These are phyloP conservation scores for Graphilbum ipis-grandicollis DNA, from an alignment of 2,329 filamentous ascomycete species.

Conservation along the genomic window DNA sequence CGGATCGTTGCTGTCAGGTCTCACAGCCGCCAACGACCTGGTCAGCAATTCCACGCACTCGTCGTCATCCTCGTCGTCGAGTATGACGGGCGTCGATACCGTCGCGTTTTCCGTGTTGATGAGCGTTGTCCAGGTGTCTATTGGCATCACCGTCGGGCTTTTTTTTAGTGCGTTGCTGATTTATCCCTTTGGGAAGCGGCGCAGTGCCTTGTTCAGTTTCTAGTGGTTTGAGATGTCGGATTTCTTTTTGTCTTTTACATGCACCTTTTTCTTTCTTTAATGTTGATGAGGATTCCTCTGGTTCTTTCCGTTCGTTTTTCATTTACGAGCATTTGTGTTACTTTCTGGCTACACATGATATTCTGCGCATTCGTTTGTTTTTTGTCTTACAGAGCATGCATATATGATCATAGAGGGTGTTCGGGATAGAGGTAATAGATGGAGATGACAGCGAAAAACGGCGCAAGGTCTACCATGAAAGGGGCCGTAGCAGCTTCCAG, in stretches of 20 bases:
- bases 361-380: no score
- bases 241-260: not conserved
- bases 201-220: constrained; percentile 39
- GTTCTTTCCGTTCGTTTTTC: no score
- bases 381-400: no score
- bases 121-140: constrained; percentile 42
- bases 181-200: constrained; percentile 38
- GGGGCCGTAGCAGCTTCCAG: no score
- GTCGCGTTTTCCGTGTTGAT: constrained; percentile 36
- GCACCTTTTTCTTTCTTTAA: not conserved
- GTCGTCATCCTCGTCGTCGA: constrained; percentile 7
- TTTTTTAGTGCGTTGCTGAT: constrained; percentile 37
- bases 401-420: no score
- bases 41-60: constrained; percentile 21
- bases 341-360: no score
- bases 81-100: constrained; percentile 18
- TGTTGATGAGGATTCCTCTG: no score
- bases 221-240: constrained; percentile 11
- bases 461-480: no score
- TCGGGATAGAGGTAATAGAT: no score
- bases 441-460: no score
- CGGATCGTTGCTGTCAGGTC: constrained; percentile 39
- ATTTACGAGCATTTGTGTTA: no score
- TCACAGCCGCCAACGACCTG: constrained; percentile 37
- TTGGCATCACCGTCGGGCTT: constrained; percentile 43